Base-by-base conservation (phyloP, 352 stramenopile genomes). In the Detonula confervacea region DNA sequence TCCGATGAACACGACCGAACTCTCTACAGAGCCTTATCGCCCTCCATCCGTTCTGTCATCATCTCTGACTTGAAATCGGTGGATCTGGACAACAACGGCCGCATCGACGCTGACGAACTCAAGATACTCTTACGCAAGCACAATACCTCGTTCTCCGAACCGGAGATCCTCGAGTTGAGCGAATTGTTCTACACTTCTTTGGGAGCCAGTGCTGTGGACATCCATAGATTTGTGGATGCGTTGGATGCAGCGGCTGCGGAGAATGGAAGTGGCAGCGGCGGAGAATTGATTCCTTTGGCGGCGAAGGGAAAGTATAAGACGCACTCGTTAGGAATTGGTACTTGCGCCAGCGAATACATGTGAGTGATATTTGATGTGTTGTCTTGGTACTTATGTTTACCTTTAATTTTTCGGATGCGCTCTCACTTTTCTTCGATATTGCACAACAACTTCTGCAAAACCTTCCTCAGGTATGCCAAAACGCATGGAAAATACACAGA, bases 161-260 rank as follows among this genome's bases (percentile, higher is more conserved):
- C 47, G 8, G 87, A 92, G 60, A 88, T 92, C 46, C 49, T 90
- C 20, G 82, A 92, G 61, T 66, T 92, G 16, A 67, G 73, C 33
- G 89, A 94, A 51, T 44, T 92, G 1, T 94, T 84, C 57, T 94
- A 94, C 47, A 82, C 78, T 11, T 77, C 49, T 25, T 83, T 80
- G 16, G 81, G 72, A 24, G 89, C 74, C 25, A 75, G 76, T 14
- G 51, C n/a, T 42, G 72, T 92, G 0, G 35, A 47, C 0, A 86
- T 92, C 54, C 55, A 88, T 39, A 44, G 71, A 5, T 91, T 94
- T 54, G 74, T 94, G n/a, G 77, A 87, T 29, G 86, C 87, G 0
- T 60, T 94, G 14, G 87, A 91, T 62, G 71, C 44, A 18, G 49
- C 54, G 52, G 27, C 52, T 39, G 60, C 18, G 12, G 56, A 18